Evolutionary conservation across 805 yeast genomes (phyloP).

Genomic region (Saccharomyces kudriavzevii): DNA sequence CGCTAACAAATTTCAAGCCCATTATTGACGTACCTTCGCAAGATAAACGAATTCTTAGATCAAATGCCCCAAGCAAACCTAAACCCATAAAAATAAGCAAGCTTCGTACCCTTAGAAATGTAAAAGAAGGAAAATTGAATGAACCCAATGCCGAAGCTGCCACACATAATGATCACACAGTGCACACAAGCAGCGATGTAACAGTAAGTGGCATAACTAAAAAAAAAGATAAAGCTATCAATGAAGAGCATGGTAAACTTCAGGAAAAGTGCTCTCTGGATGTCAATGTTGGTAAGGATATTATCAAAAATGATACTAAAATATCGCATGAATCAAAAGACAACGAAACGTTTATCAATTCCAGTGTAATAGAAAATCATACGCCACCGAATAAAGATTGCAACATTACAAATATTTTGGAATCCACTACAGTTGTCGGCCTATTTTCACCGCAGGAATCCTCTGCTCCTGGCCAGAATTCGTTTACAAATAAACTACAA

Average conservation of each 20-base stretch:
- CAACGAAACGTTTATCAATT: neutral
- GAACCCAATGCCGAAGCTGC: neutral
- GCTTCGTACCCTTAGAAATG: neutral
- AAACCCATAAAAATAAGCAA: neutral
- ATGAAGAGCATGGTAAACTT: neutral
- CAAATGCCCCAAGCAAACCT: neutral
- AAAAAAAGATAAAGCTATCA: neutral
- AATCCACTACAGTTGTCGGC: constrained; percentile 4
- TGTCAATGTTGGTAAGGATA: neutral
- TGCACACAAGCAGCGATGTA: neutral
- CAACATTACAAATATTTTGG: constrained; percentile 1
- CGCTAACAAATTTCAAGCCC: constrained; percentile 12
- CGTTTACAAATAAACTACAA: constrained; percentile 32
- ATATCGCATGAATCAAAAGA: neutral
- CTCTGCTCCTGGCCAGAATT: neutral
- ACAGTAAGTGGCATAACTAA: neutral
- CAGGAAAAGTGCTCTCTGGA: neutral
- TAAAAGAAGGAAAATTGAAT: neutral
- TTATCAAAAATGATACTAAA: neutral
- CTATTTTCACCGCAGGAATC: neutral
- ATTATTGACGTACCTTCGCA: constrained; percentile 17
- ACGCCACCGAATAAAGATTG: neutral
- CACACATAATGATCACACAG: neutral
- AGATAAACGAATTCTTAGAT: constrained; percentile 1
- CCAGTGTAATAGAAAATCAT: neutral